phyloP scores from a whole-genome alignment of 2,329 filamentous ascomycete genomes.

The Cordyceps javanica region DNA sequence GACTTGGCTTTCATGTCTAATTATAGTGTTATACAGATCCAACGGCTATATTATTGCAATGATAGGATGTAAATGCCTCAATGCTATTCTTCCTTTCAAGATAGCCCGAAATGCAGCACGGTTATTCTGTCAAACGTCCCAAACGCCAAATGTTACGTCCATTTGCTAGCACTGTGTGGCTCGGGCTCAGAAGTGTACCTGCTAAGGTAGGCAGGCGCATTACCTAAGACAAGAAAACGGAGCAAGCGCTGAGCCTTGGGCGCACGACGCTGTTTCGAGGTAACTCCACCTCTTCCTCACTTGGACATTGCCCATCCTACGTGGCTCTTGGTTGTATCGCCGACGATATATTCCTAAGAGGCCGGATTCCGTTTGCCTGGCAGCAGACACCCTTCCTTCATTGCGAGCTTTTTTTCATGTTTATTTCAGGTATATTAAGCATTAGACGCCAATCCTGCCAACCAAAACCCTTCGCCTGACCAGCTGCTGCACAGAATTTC shows the following conservation, averaged over 20 bases:
- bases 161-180: constrained; percentile 1
- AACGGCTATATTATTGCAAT: background rate
- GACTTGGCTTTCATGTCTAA: no score
- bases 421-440: constrained; percentile 23
- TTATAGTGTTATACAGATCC: background rate
- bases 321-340: constrained; percentile 12
- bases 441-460: constrained; percentile 2
- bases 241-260: constrained; percentile 8
- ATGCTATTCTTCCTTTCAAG: background rate
- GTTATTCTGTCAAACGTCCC: background rate
- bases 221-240: constrained; percentile 10
- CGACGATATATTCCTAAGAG: constrained; percentile 17
- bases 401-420: constrained; percentile 22
- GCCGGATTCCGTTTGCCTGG: constrained; percentile 27
- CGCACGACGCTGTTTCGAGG: constrained; percentile 8
- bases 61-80: background rate
- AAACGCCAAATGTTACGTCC: constrained; percentile 3
- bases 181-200: background rate
- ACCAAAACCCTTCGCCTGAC: constrained; percentile 18
- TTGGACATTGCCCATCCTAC: constrained; percentile 3
- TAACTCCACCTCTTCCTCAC: constrained; percentile 8
- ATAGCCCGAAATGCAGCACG: background rate
- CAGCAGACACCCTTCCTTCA: constrained; percentile 31
- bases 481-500: constrained; percentile 17
- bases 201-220: background rate